Evolutionary conservation across 1,139 yeast species (phyloP).

Genomic region (Pichia sp.): DNA sequence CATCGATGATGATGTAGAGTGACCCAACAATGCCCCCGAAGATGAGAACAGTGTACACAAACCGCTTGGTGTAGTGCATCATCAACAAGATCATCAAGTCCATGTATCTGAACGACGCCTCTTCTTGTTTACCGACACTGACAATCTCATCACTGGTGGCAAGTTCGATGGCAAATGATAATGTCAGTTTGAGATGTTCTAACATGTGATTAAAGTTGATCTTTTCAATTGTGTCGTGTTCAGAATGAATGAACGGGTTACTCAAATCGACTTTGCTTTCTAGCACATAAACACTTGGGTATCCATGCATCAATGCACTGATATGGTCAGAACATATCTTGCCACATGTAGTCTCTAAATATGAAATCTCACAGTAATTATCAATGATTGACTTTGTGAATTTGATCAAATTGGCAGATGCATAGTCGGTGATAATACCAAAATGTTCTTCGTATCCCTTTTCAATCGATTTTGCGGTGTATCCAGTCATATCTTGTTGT

Average conservation of each 20-base stretch:
- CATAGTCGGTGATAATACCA: conserved; percentile 79
- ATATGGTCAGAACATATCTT: conserved; percentile 95
- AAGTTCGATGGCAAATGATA: conserved; percentile 71
- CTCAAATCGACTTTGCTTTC: conserved; percentile 68
- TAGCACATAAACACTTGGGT: conserved; percentile 77
- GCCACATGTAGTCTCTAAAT: conserved; percentile 77
- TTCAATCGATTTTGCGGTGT: conserved; percentile 53
- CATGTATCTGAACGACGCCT: conserved; percentile 14
- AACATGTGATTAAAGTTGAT: conserved; percentile 73
- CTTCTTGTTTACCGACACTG: conserved; percentile 1
- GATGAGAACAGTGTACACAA: conserved; percentile 15
- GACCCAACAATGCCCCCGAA: conserved; percentile 13
- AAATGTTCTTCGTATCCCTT: conserved; percentile 66
- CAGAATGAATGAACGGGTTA: conserved; percentile 72
- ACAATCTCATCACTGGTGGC: conserved; percentile 22
- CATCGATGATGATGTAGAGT: conserved; percentile 9
- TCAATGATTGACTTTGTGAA: conserved; percentile 63
- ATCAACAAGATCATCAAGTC: conserved; percentile 22
- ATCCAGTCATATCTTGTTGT: conserved; percentile 97
- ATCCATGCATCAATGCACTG: conserved; percentile 79
- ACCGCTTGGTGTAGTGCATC: conserved; percentile 21
- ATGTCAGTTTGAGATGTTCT: conserved; percentile 73
- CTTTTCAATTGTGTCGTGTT: conserved; percentile 77
- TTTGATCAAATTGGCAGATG: conserved; percentile 55
- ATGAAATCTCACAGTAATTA: conserved; percentile 64